These are phyloP conservation scores for Penicillium vulpinum DNA, from an alignment of 2,329 filamentous ascomycete species.

Conservation along the genomic window DNA sequence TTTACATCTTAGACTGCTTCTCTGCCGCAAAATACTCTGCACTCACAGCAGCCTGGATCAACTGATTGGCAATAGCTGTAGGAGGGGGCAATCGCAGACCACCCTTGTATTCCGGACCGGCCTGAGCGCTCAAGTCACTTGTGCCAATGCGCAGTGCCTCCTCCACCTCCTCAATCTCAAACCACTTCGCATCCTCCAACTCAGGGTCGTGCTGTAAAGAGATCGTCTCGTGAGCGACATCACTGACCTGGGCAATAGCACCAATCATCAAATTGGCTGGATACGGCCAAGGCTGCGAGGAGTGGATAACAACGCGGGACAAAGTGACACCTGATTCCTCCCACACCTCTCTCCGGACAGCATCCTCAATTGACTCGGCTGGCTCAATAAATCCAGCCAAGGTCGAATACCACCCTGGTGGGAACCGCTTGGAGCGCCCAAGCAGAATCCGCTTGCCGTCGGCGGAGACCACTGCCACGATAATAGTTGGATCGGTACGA, in stretches of 20 bases:
- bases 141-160: slow-evolving; percentile 69
- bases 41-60: slow-evolving; percentile 75
- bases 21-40: slow-evolving; percentile 63
- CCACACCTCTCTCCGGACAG: slow-evolving; percentile 80
- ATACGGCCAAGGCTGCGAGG: slow-evolving; percentile 84
- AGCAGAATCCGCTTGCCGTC: slow-evolving; percentile 78
- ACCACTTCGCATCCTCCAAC: slow-evolving; percentile 88
- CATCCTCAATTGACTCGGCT: slow-evolving; percentile 81
- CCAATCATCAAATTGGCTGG: slow-evolving; percentile 83
- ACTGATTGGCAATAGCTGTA: slow-evolving; percentile 89
- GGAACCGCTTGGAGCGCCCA: slow-evolving; percentile 81
- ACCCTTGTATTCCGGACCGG: slow-evolving; percentile 69
- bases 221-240: slow-evolving; percentile 77
- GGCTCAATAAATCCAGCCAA: slow-evolving; percentile 86
- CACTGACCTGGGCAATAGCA: slow-evolving; percentile 77
- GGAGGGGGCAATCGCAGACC: slow-evolving; percentile 75
- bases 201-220: slow-evolving; percentile 86
- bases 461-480: slow-evolving; percentile 84
- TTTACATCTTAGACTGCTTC: slow-evolving; percentile 53
- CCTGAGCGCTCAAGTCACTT: slow-evolving; percentile 64
- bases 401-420: slow-evolving; percentile 81
- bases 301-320: slow-evolving; percentile 77
- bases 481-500: slow-evolving; percentile 89
- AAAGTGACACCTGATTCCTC: slow-evolving; percentile 78
- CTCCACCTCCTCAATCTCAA: slow-evolving; percentile 74